phyloP scores from a whole-genome alignment of 2,329 filamentous ascomycete genomes.

The Colletotrichum endophyticum region DNA sequence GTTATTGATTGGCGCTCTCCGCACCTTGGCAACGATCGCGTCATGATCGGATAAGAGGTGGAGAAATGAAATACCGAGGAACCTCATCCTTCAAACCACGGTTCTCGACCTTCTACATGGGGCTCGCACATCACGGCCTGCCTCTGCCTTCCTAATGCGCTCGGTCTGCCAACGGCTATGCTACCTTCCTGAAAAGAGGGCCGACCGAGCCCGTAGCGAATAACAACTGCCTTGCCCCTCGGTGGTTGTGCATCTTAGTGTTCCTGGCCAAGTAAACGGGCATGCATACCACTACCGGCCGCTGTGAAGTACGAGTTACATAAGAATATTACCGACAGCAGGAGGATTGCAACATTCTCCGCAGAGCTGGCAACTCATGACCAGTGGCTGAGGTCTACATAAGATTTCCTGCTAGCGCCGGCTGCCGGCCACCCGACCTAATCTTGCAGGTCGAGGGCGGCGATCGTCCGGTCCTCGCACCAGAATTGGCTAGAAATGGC shows the following conservation, averaged over 20 bases:
- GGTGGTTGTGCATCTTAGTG: background rate
- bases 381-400: background rate
- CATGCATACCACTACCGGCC: background rate
- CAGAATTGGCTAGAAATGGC: background rate
- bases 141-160: slow-evolving; percentile 9
- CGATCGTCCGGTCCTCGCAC: background rate
- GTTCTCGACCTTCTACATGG: background rate
- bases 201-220: background rate
- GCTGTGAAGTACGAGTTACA: background rate
- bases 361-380: background rate
- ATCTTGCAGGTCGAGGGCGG: background rate
- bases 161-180: background rate
- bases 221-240: background rate
- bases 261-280: background rate
- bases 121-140: background rate
- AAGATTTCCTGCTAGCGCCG: background rate
- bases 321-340: background rate
- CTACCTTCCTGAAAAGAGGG: slow-evolving; percentile 9
- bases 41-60: slow-evolving; percentile 8
- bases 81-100: background rate
- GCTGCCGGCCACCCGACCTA: background rate
- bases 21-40: background rate
- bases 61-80: slow-evolving; percentile 1
- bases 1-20: background rate
- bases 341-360: background rate